Evolutionary conservation across 2,329 filamentous ascomycete genomes (phyloP).

Genomic region (Fusarium secorum): DNA sequence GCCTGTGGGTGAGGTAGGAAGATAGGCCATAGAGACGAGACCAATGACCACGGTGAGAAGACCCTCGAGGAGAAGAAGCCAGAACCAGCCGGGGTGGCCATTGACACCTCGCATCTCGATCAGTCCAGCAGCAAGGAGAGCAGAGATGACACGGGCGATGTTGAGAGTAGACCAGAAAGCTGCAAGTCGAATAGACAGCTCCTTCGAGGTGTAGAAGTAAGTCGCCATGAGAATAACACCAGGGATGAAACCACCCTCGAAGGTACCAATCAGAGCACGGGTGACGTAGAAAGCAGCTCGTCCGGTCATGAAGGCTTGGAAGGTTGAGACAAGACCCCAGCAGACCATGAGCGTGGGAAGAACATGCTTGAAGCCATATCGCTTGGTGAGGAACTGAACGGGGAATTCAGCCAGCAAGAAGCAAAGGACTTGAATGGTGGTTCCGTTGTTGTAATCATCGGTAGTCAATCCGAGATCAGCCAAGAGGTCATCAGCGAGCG

Average conservation of each 20-base stretch:
- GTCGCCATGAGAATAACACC: conserved; percentile 70
- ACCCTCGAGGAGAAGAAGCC: conserved; percentile 56
- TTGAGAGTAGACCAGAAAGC: conserved; percentile 71
- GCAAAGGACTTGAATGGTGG: conserved; percentile 62
- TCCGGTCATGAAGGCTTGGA: conserved; percentile 61
- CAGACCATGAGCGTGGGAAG: conserved; percentile 61
- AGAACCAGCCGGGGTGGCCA: conserved; percentile 63
- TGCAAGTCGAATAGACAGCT: conserved; percentile 71
- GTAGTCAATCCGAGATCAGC: conserved; percentile 57
- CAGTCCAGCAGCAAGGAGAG: conserved; percentile 55
- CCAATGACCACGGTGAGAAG: conserved; percentile 62
- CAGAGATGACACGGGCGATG: conserved; percentile 55
- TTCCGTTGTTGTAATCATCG: conserved; percentile 66
- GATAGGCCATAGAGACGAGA: conserved; percentile 63
- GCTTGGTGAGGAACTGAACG: conserved; percentile 65
- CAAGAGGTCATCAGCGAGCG: conserved; percentile 68
- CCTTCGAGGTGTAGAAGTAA: conserved; percentile 76
- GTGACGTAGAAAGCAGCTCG: conserved; percentile 59
- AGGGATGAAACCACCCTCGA: conserved; percentile 66
- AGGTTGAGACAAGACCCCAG: conserved; percentile 55
- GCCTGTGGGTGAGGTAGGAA: conserved; percentile 70
- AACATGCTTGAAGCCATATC: conserved; percentile 64
- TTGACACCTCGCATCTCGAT: conserved; percentile 59
- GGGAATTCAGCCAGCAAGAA: conserved; percentile 66
- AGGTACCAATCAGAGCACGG: conserved; percentile 60